These are phyloP conservation scores for Exsudoporus frostii DNA, from an alignment of 768 basidiomycete genomes.

Conservation along the genomic window DNA sequence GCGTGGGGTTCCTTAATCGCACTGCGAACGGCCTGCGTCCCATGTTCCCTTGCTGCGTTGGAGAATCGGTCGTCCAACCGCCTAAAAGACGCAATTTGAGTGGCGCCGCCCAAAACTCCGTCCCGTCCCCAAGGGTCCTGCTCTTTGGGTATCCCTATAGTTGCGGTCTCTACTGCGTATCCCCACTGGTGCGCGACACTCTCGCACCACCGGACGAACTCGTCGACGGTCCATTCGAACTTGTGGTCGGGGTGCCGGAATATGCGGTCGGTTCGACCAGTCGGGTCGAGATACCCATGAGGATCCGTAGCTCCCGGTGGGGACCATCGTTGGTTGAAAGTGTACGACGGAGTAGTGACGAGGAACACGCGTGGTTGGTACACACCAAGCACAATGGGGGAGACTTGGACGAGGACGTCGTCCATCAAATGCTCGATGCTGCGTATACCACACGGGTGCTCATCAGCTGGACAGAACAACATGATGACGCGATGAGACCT, in stretches of 20 bases:
- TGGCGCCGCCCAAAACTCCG: constrained; percentile 59
- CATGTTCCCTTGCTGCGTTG: constrained; percentile 29
- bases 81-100: constrained; percentile 62
- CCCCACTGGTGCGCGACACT: constrained; percentile 62
- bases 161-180: constrained; percentile 58
- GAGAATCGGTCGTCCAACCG: constrained; percentile 38
- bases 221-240: constrained; percentile 82
- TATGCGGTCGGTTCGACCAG: constrained; percentile 63
- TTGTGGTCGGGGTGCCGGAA: constrained; percentile 86
- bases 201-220: constrained; percentile 66
- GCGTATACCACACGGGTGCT: constrained; percentile 2
- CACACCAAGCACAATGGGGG: constrained; percentile 68
- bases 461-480: constrained; percentile 2
- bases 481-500: constrained; percentile 24
- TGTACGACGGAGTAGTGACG: constrained; percentile 83
- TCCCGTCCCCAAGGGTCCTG: constrained; percentile 74
- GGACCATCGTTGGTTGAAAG: constrained; percentile 75
- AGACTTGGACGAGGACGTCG: constrained; percentile 56
- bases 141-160: constrained; percentile 58
- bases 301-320: constrained; percentile 45
- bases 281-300: constrained; percentile 69
- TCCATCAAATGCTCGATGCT: constrained; percentile 81
- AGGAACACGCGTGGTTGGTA: constrained; percentile 75
- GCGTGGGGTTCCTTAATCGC: constrained; percentile 37
- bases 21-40: constrained; percentile 4